A percentile compares a stretch with the other conserved stretches of the same genome.
Conservation (phyloP, 495 filamentous ascomycete species). For the Lasiosphaeria ovina region DNA sequence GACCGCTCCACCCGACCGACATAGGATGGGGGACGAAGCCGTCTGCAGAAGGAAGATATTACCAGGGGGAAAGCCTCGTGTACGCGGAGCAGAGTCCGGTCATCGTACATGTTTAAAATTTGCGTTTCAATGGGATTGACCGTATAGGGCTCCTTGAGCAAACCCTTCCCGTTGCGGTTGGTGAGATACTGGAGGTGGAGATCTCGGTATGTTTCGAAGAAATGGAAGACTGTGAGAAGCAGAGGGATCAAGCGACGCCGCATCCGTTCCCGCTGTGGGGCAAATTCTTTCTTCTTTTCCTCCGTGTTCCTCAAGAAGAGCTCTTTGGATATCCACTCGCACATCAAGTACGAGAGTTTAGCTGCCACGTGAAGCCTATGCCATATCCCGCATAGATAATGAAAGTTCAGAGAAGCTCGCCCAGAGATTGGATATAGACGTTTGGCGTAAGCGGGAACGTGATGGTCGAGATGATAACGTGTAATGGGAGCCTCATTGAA, state of each 20-base stretch:
- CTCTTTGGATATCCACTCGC: conserved; percentile 56
- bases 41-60: conserved; percentile 54
- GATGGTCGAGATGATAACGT: conserved; percentile 54
- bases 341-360: conserved; percentile 53
- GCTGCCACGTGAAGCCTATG: conserved; percentile 55
- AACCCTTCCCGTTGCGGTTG: conserved; percentile 39
- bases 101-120: conserved; percentile 57
- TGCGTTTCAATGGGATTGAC: conserved; percentile 53
- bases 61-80: conserved; percentile 56
- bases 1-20: conserved; percentile 55
- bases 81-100: conserved; percentile 52
- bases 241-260: conserved; percentile 53
- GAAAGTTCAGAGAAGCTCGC: conserved; percentile 45
- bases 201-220: conserved; percentile 57
- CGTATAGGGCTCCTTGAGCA: conserved; percentile 40
- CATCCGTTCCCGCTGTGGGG: conserved; percentile 54
- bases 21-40: conserved; percentile 55
- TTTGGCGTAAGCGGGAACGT: conserved; percentile 52
- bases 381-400: conserved; percentile 58
- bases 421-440: conserved; percentile 50
- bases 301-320: conserved; percentile 53
- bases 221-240: conserved; percentile 57
- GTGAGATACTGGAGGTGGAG: conserved; percentile 52
- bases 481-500: conserved; percentile 54
- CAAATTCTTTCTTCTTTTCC: conserved; percentile 48